phyloP scores from a whole-genome alignment of 176 grass and related monocot species.

The Triticum timopheevii region DNA sequence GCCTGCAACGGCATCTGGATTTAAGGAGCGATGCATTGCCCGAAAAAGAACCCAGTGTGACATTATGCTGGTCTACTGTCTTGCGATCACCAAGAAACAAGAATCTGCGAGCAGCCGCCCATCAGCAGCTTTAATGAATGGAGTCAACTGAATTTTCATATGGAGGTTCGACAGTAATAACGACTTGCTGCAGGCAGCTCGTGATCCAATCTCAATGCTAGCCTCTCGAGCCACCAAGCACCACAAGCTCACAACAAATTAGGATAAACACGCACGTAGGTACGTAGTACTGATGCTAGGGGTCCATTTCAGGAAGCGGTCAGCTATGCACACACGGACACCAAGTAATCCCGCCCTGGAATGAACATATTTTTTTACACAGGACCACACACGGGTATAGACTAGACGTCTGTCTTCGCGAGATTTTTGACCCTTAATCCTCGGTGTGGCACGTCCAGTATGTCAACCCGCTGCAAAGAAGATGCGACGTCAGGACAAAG shows the following conservation, averaged over 20 bases:
- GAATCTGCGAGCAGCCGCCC: not conserved
- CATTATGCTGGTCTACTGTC: not conserved
- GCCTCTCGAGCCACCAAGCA: not conserved
- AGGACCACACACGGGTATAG: not conserved
- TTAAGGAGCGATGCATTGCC: not conserved
- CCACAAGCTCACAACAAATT: not conserved
- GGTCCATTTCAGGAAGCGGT: conserved; percentile 26
- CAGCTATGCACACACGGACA: conserved; percentile 38
- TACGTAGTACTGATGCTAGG: not conserved
- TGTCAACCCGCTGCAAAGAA: conserved; percentile 68
- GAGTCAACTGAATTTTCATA: not conserved
- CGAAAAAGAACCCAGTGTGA: not conserved
- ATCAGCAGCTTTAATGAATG: not conserved
- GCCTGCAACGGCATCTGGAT: not conserved
- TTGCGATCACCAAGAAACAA: not conserved
- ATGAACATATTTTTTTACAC: conserved; percentile 13
- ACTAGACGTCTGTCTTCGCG: not conserved
- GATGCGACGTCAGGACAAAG: not conserved
- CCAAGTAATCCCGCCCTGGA: not conserved
- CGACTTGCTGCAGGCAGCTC: not conserved
- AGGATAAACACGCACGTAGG: not conserved
- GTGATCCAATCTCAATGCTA: not conserved
- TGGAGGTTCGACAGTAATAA: not conserved
- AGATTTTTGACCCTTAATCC: conserved; percentile 16
- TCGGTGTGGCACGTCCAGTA: conserved; percentile 89